Conservation (phyloP, 768 basidiomycete species). For the Coprinellus micaceus region DNA sequence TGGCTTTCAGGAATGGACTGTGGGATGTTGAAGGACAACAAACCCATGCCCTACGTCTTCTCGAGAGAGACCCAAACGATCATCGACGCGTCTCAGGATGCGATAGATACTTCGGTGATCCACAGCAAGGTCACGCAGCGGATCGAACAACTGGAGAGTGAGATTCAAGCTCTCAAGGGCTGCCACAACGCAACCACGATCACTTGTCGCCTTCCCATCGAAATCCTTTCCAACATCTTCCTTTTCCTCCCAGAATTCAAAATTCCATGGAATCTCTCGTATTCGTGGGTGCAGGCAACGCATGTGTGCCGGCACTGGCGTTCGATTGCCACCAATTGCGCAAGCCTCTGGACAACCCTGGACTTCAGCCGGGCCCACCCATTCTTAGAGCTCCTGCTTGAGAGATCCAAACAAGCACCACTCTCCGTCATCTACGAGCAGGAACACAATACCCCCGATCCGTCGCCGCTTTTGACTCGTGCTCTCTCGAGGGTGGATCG, state of each 20-base stretch:
- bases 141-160: not conserved
- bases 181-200: not conserved
- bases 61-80: too few relatives aligned
- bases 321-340: not conserved
- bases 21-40: too few relatives aligned
- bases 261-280: not conserved
- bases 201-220: not conserved
- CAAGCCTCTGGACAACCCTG: not conserved
- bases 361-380: not conserved
- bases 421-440: not conserved
- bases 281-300: not conserved
- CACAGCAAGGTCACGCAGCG: not conserved
- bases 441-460: not conserved
- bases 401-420: not conserved
- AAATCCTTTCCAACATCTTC: not conserved
- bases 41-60: too few relatives aligned
- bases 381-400: not conserved
- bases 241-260: not conserved
- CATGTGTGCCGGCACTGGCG: not conserved
- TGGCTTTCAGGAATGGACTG: too few relatives aligned
- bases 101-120: too few relatives aligned
- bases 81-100: too few relatives aligned
- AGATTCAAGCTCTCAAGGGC: not conserved
- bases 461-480: conserved; percentile 27
- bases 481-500: conserved; percentile 29